Conservation (phyloP, 2,329 filamentous ascomycete species). For the Cladosporium sp. region DNA sequence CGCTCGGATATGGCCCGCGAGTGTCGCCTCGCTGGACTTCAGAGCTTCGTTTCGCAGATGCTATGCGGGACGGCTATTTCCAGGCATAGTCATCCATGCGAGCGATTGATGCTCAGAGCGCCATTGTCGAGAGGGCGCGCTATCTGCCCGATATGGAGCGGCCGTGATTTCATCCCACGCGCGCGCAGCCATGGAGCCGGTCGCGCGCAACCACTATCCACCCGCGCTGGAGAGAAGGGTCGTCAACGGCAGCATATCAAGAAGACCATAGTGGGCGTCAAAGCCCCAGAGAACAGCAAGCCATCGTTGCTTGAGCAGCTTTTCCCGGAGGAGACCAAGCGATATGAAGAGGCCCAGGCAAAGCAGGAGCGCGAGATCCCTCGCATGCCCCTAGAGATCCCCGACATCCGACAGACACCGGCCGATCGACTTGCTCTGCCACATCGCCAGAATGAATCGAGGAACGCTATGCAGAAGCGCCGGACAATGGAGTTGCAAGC, state of each 20-base stretch:
- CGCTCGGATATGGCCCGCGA: not conserved
- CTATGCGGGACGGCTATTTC: not conserved
- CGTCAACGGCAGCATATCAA: not conserved
- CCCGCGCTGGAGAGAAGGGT: not conserved
- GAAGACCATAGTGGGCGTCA: not conserved
- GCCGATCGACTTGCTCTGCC: not conserved
- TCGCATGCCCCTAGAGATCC: constrained; percentile 27
- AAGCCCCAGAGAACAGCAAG: constrained; percentile 17
- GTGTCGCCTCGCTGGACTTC: too few relatives aligned
- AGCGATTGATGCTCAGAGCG: constrained; percentile 23
- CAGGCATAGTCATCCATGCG: constrained; percentile 13
- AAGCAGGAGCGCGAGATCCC: constrained; percentile 30
- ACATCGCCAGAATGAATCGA: not conserved
- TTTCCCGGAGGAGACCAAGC: constrained; percentile 50
- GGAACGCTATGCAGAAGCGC: not conserved
- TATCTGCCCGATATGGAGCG: constrained; percentile 11
- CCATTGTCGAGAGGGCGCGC: constrained; percentile 13
- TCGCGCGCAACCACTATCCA: constrained; percentile 5
- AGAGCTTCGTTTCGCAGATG: too few relatives aligned
- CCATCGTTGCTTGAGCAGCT: constrained; percentile 47
- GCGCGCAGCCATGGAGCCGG: constrained; percentile 8
- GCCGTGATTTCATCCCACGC: constrained; percentile 7
- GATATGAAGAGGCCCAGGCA: constrained; percentile 19
- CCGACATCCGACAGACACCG: not conserved
- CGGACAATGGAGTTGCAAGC: constrained; percentile 1